Base-by-base conservation (phyloP, 306 rosid species). In the Begonia masoniana region DNA sequence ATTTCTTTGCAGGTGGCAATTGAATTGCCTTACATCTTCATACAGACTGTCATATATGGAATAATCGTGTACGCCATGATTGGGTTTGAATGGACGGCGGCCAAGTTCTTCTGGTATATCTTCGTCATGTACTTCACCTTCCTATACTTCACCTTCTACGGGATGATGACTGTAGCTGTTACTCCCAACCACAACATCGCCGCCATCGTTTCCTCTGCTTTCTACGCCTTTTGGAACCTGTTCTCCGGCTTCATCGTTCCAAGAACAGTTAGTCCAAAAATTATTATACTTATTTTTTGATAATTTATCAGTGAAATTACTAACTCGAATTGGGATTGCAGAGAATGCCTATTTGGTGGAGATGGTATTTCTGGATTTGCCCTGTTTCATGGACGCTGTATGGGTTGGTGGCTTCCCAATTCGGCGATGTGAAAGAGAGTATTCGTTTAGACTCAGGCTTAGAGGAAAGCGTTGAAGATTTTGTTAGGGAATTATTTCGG, bases 271-370 rank as follows among this genome's bases (percentile, higher is more conserved):
- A 80, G 97, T 66, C 15, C 26, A 58, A 41, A 47, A 46, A 24
- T 3, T 31, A 24, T 58, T 14, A 47, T 43, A 26, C 53, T 47
- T 47, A 1, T 9, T 58, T 43, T 10, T 47, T 48, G 26, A 10
- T 58, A 26, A 57, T 49, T 51, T 43, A 19, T 51, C 17, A 67
- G 9, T 31, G 7, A 31, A 31, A 31, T 31, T 7, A 7, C 39
- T 31, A 7, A 31, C 8, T 31, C 39, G 39, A 31, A 31, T 1
- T 4, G 39, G 39, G 39, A 31, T 31, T 31, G 39, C 97, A 88
- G 95, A 82, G 94, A 47, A 80, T 82, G 66, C 97, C 97, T 13
- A 53, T 76, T 31, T 84, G 94, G 94, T 89, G 97, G 89, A 78
- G 82, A 74, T 89, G 97, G 97, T 89, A 76, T 72, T 82, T 50